phyloP scores from a whole-genome alignment of 352 stramenopile species.

The Thalassiosira mediterranea region DNA sequence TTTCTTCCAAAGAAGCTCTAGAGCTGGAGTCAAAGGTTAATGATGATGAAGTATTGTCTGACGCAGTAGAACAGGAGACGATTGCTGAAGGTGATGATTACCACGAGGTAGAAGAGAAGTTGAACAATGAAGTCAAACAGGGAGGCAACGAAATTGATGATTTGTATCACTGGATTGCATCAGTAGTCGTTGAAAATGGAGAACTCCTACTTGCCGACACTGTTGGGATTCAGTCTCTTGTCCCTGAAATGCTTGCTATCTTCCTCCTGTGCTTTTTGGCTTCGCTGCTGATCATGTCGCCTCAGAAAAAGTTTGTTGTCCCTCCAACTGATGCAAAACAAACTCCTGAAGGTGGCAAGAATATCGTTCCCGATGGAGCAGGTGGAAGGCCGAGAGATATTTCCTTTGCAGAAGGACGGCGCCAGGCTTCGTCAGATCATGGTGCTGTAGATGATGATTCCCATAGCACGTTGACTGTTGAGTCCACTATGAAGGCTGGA shows the following conservation, averaged over 20 bases:
- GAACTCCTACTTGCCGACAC: slow-evolving; percentile 31
- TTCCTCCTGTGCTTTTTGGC: slow-evolving; percentile 30
- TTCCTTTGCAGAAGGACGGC: not conserved
- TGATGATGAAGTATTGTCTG: not conserved
- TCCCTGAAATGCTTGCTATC: slow-evolving; percentile 36
- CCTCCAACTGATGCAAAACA: too few species aligned
- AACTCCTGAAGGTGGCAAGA: too few species aligned
- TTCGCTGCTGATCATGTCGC: slow-evolving; percentile 28
- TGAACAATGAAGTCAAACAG: not conserved
- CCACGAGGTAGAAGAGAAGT: not conserved
- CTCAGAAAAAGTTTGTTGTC: too few species aligned
- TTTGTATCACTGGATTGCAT: slow-evolving; percentile 6
- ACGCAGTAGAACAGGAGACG: not conserved
- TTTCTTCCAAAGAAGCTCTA: not conserved
- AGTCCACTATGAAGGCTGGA: slow-evolving; percentile 45
- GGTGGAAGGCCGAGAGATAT: slow-evolving; percentile 4
- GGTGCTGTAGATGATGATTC: slow-evolving; percentile 41
- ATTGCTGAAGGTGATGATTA: not conserved
- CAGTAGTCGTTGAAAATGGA: slow-evolving; percentile 12
- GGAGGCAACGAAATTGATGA: not conserved
- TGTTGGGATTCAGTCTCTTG: slow-evolving; percentile 28
- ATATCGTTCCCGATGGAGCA: not conserved
- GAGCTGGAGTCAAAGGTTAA: not conserved
- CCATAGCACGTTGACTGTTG: slow-evolving; percentile 47
- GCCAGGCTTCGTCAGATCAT: not conserved